Evolutionary conservation across 805 yeast species (phyloP).

Genomic region (Spathaspora sp.): DNA sequence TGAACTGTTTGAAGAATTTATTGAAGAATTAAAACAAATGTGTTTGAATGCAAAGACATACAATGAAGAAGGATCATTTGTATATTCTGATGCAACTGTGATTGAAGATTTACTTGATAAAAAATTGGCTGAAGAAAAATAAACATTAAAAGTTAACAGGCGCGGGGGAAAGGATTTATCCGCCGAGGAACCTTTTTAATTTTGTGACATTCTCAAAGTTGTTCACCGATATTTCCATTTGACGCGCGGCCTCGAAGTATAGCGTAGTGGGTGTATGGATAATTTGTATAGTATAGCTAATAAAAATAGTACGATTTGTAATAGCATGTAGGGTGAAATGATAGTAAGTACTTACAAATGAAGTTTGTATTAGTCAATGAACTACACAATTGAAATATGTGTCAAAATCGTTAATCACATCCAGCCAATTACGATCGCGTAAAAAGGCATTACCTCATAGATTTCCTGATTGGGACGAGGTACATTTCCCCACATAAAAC

Average conservation of each 20-base stretch:
- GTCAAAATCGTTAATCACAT: background rate
- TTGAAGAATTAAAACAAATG: slow-evolving; percentile 63
- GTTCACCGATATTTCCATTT: background rate
- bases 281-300: background rate
- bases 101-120: slow-evolving; percentile 36
- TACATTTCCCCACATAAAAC: background rate
- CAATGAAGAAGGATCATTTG: slow-evolving; percentile 67
- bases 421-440: background rate
- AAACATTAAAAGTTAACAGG: background rate
- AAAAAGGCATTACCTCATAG: background rate
- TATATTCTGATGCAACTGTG: slow-evolving; percentile 53
- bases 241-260: background rate
- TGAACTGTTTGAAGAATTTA: slow-evolving; percentile 42
- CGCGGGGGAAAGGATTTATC: background rate
- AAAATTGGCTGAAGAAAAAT: background rate
- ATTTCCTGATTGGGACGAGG: background rate
- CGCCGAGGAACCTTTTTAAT: background rate
- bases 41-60: slow-evolving; percentile 67
- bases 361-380: background rate
- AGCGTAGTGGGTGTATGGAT: background rate
- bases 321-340: background rate
- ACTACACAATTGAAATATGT: background rate
- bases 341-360: background rate
- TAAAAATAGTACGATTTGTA: background rate
- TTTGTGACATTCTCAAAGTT: background rate